phyloP scores from a whole-genome alignment of 2,329 filamentous ascomycete genomes.

The Venturia nashicola region DNA sequence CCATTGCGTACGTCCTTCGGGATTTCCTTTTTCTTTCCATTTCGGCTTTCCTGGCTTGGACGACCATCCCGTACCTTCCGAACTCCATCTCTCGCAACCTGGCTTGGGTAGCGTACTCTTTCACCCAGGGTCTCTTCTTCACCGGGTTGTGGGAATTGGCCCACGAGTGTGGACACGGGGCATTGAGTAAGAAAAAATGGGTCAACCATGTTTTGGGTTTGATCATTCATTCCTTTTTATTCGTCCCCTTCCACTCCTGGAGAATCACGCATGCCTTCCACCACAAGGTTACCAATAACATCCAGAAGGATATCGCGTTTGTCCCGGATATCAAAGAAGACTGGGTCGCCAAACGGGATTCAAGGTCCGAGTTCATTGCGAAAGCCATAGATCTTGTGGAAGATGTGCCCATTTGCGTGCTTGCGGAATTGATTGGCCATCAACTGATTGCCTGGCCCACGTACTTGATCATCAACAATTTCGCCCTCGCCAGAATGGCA shows the following conservation, averaged over 20 bases:
- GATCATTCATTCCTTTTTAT: conserved; percentile 50
- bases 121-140: conserved; percentile 51
- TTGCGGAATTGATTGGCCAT: conserved; percentile 45
- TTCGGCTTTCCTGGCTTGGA: conserved; percentile 39
- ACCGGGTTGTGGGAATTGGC: conserved; percentile 60
- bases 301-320: conserved; percentile 46
- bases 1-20: conserved; percentile 40
- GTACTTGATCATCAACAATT: conserved; percentile 48
- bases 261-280: conserved; percentile 58
- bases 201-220: conserved; percentile 54
- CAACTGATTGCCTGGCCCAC: conserved; percentile 53
- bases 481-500: background rate
- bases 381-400: conserved; percentile 32
- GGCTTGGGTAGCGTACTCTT: conserved; percentile 47
- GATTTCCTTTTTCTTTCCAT: conserved; percentile 38
- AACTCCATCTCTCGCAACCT: conserved; percentile 20
- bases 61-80: conserved; percentile 34
- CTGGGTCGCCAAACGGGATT: background rate
- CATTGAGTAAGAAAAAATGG: conserved; percentile 44
- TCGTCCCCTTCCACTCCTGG: conserved; percentile 64
- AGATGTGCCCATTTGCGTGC: conserved; percentile 47
- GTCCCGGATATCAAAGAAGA: conserved; percentile 18
- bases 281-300: conserved; percentile 56
- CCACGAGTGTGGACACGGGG: conserved; percentile 59
- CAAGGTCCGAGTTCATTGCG: conserved; percentile 8